Base-by-base conservation (phyloP, 108 stramenopile species). In the Cyclostephanos tholiformis region DNA sequence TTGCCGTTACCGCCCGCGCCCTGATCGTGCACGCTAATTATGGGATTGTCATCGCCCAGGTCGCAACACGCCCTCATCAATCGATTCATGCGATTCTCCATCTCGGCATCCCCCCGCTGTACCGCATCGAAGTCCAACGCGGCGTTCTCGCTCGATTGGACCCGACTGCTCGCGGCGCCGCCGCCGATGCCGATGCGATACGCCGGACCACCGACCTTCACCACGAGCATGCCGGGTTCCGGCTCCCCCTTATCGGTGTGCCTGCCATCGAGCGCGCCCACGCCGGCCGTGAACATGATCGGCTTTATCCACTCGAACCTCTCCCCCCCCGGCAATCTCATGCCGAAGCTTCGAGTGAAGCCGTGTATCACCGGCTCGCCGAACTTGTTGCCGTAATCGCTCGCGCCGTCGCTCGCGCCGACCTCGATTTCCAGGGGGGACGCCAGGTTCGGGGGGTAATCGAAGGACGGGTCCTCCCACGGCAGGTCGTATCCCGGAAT, bases 311-410 rank as follows among this genome's bases (percentile, higher is more conserved):
- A 99, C 72, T 97, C 96, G 73, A 89, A 91, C 11, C 98, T 82
- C 53, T 97, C 96, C 27, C 97, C 97, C 59, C 78, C 88, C 4
- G 97, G 93, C 44, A 98, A 87, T 6, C 98, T 87, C 89, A 95
- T 91, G 8, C 99, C 99, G 80, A 98, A 98, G 22, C 94, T 93
- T 2, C 99, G 85, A 17, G 96, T 94, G 79, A 96, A 99, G 17
- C 99, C 99, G 70, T 86, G 83, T 41, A 99, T 88, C 22, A 99
- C 97, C 46, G 99, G 99, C 78, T 99, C 99, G 20, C 99, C 99
- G 65, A 93, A 99, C 79, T 99, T 99, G 86, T 99, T 99, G n/a
- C 99, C 99, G 78, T 99, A 99, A 83, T 99, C 99, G 22, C 92
- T 94, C 41, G 99, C 98, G 52, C 99, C 99, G 77, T 99, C 91